Evolutionary conservation across 2,329 filamentous ascomycete genomes (phyloP).

Genomic region (Talaromyces sp.): DNA sequence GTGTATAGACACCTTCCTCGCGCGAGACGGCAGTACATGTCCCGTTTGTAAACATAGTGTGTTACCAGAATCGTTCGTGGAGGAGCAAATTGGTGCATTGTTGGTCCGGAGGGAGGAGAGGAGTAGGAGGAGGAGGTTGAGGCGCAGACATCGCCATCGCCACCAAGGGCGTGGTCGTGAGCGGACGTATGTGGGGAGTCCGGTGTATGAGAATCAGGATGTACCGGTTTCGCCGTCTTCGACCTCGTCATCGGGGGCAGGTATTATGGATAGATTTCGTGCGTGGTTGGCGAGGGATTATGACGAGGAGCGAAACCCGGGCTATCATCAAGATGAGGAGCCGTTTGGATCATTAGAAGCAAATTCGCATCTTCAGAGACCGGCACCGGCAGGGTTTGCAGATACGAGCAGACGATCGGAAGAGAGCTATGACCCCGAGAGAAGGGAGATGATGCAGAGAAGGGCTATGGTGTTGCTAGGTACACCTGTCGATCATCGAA

Average conservation of each 20-base stretch:
- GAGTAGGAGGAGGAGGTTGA: slow-evolving; percentile 43
- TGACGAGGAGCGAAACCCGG: background rate
- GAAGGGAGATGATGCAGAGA: slow-evolving; percentile 18
- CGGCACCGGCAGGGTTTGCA: background rate
- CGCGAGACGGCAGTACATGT: slow-evolving; percentile 76
- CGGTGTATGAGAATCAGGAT: background rate
- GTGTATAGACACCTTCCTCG: slow-evolving; percentile 84
- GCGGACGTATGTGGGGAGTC: background rate
- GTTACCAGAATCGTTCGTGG: slow-evolving; percentile 65
- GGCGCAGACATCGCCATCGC: background rate
- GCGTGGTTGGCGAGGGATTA: background rate
- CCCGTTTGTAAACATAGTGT: slow-evolving; percentile 86
- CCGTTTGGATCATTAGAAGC: background rate
- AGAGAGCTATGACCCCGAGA: slow-evolving; percentile 1
- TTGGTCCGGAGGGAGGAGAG: slow-evolving; percentile 82
- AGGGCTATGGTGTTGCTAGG: slow-evolving; percentile 17
- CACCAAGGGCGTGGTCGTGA: background rate
- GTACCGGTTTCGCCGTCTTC: background rate
- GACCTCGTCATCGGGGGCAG: background rate
- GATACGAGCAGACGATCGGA: background rate
- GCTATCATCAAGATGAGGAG: background rate
- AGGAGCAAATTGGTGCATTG: slow-evolving; percentile 68
- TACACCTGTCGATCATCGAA: slow-evolving; percentile 7
- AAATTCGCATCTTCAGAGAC: background rate
- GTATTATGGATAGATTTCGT: background rate